These are phyloP conservation scores for Periconia sp. DNA, from an alignment of 2,329 filamentous ascomycete genomes.

Conservation along the genomic window DNA sequence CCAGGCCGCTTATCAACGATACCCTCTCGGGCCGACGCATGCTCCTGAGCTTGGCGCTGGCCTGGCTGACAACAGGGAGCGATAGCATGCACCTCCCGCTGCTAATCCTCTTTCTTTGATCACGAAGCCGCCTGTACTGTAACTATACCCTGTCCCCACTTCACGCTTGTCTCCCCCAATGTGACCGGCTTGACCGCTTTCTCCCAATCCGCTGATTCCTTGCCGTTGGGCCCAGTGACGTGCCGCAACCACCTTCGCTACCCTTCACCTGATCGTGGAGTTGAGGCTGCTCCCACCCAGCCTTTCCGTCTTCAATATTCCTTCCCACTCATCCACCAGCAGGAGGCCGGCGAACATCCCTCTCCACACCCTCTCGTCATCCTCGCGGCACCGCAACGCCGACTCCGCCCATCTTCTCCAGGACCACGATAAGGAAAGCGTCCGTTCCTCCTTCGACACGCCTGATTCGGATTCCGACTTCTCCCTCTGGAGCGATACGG, in stretches of 20 bases:
- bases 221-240: slow-evolving; percentile 31
- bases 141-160: slow-evolving; percentile 20
- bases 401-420: slow-evolving; percentile 44
- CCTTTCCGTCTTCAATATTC: slow-evolving; percentile 74
- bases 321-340: slow-evolving; percentile 64
- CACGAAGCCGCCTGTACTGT: slow-evolving; percentile 23
- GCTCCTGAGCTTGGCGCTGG: slow-evolving; percentile 5
- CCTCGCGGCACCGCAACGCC: slow-evolving; percentile 42
- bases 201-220: slow-evolving; percentile 18
- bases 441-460: slow-evolving; percentile 56
- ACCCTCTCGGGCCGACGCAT: slow-evolving; percentile 4
- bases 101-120: slow-evolving; percentile 19
- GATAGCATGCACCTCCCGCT: slow-evolving; percentile 2
- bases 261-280: slow-evolving; percentile 27
- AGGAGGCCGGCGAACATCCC: slow-evolving; percentile 84
- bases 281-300: slow-evolving; percentile 58
- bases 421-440: slow-evolving; percentile 54
- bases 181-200: slow-evolving; percentile 39
- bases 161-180: slow-evolving; percentile 27
- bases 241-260: slow-evolving; percentile 29
- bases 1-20: background rate
- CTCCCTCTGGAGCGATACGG: slow-evolving; percentile 90
- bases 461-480: slow-evolving; percentile 67
- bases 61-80: slow-evolving; percentile 4
- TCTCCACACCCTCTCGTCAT: slow-evolving; percentile 68